Evolutionary conservation across 192 early-diverging fungal species (phyloP), one percentile per base, ranked within the genome.

Genomic region (Phlyctochytrium planicorne): DNA sequence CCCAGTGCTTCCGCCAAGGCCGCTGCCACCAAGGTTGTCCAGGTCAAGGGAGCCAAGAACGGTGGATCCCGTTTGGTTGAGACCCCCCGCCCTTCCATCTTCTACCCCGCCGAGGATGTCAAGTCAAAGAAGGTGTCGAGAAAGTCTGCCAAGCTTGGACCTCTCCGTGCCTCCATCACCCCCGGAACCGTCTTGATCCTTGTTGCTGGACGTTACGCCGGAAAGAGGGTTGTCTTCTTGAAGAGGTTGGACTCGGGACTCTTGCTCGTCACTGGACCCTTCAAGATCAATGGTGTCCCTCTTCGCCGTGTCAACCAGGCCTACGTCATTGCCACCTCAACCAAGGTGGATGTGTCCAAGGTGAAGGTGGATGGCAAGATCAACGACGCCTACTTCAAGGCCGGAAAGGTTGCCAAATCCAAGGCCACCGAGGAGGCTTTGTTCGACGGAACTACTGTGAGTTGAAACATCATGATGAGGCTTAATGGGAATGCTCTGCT

Each of bases 321-420:
- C 69, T 99, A 96, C 84, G 97, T 94, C 73, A 91, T 98, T 80
- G 96, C 96, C 74, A 99, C 96, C 76, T 98, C 97, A 74, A 98
- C 97, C 88, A 98, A 96, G 88, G 74, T 99, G 62, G 94, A 99
- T 75, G 60, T 99, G 61, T 82, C 88, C 66, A 80, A 80, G 68
- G 84, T 88, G 78, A 82, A 85, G 75, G 86, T 91, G 66, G 87
- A 87, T 60, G 89, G 75, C 69, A 89, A 93, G 88, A 87, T 97
- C 80, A 85, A 88, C 87, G 97, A 99, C 80, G 88, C 81, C 57
- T 95, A 93, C 90, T 99, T 99, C 86, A 92, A 92, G 82, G 78
- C 81, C 71, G 83, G 85, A 75, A 84, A 88, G 79, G 84, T 78
- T 57, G 71, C 80, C 70, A 91, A 88, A 82, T 85, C 85, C 69